A percentile compares a stretch with the other conserved stretches of the same genome.
Evolutionary conservation across 768 basidiomycete species (phyloP).

Genomic region (Tephrocybe sp.): DNA sequence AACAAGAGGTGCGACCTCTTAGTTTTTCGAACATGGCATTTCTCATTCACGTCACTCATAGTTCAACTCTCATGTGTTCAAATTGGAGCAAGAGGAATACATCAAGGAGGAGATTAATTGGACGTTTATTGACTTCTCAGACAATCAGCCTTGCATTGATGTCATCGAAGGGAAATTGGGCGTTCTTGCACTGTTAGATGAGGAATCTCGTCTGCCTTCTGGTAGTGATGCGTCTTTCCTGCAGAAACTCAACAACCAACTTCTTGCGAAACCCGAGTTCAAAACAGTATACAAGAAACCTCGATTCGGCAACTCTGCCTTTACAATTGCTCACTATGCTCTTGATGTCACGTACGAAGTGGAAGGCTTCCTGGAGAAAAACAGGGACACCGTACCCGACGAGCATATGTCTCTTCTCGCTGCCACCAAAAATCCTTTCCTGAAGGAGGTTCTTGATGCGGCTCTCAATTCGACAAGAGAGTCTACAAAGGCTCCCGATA

Average conservation of each 20-base stretch:
- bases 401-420: slow-evolving; percentile 92
- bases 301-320: slow-evolving; percentile 95
- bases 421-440: slow-evolving; percentile 84
- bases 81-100: slow-evolving; percentile 99
- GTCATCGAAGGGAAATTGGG: slow-evolving; percentile 97
- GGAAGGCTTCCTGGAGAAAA: slow-evolving; percentile 98
- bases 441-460: slow-evolving; percentile 92
- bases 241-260: slow-evolving; percentile 85
- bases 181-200: slow-evolving; percentile 90
- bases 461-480: slow-evolving; percentile 76
- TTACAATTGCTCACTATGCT: slow-evolving; percentile 98
- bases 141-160: slow-evolving; percentile 98
- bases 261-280: slow-evolving; percentile 75
- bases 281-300: slow-evolving; percentile 96
- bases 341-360: slow-evolving; percentile 98
- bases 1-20: slow-evolving; percentile 75
- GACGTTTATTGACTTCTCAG: slow-evolving; percentile 99
- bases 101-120: slow-evolving; percentile 98
- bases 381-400: slow-evolving; percentile 97
- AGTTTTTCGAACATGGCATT: not conserved
- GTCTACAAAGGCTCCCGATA: slow-evolving; percentile 63
- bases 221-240: slow-evolving; percentile 92
- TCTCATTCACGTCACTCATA: slow-evolving; percentile 28
- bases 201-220: slow-evolving; percentile 94
- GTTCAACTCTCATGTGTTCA: slow-evolving; percentile 99